phyloP scores from a whole-genome alignment of 2,329 filamentous ascomycete genomes.

The Microdochium paspali region DNA sequence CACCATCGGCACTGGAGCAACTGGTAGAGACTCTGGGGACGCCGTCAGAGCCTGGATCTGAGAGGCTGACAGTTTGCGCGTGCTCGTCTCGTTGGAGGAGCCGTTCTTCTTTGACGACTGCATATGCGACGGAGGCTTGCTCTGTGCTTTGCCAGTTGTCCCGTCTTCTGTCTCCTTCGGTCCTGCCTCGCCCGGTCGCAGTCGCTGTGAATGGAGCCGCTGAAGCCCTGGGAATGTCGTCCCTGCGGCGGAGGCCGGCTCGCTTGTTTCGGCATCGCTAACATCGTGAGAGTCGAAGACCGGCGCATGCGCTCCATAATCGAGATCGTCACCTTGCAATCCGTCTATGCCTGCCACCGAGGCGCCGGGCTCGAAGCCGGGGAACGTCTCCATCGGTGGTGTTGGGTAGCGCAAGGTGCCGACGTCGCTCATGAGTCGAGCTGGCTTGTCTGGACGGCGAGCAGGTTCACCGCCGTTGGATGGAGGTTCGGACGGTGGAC shows the following conservation, averaged over 20 bases:
- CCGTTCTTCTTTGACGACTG: slow-evolving; percentile 11
- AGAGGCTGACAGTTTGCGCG: slow-evolving; percentile 45
- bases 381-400: not conserved
- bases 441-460: not conserved
- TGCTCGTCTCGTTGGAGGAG: slow-evolving; percentile 27
- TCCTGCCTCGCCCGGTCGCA: not conserved
- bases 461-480: too few species aligned
- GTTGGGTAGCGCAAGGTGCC: not conserved
- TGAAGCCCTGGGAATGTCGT: not conserved
- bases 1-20: slow-evolving; percentile 30
- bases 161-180: slow-evolving; percentile 1
- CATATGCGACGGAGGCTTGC: slow-evolving; percentile 5
- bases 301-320: not conserved
- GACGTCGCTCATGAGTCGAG: not conserved
- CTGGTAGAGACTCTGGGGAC: slow-evolving; percentile 47
- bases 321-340: not conserved
- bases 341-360: not conserved
- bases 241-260: not conserved
- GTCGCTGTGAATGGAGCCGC: not conserved
- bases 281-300: not conserved
- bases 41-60: slow-evolving; percentile 50
- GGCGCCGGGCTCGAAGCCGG: not conserved
- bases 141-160: not conserved
- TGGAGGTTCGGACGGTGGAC: too few species aligned
- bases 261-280: not conserved